Percentiles rank a stretch among this genome's conserved stretches.
These are phyloP conservation scores for Leucoagaricus sp. DNA, from an alignment of 1,284 basidiomycete genomes.

Conservation along the genomic window DNA sequence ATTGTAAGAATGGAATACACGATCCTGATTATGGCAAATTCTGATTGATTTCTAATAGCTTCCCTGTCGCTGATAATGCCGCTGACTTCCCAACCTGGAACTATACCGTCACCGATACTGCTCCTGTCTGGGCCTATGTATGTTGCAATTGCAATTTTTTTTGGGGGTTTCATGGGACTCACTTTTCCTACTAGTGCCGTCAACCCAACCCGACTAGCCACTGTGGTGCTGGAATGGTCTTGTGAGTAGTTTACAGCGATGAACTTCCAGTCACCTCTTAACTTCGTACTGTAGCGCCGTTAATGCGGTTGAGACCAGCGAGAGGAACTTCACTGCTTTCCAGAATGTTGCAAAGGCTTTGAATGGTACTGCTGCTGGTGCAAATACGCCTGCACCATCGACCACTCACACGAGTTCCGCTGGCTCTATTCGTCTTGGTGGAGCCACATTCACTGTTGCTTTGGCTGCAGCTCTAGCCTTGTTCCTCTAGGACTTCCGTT, in stretches of 20 bases:
- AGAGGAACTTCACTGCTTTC: constrained; percentile 61
- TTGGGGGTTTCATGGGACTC: background rate
- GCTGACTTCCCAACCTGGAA: constrained; percentile 54
- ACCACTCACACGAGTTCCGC: constrained; percentile 27
- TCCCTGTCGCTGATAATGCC: constrained; percentile 47
- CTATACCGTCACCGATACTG: constrained; percentile 56
- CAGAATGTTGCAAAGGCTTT: constrained; percentile 45
- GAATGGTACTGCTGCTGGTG: constrained; percentile 40
- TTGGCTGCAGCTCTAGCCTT: constrained; percentile 14
- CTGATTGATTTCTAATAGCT: constrained; percentile 32
- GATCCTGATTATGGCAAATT: background rate
- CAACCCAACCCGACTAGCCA: constrained; percentile 41
- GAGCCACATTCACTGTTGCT: constrained; percentile 27
- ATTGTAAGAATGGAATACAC: constrained; percentile 42
- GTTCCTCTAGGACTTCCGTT: constrained; percentile 2
- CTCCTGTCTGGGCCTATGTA: constrained; percentile 48
- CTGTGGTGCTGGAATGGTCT: constrained; percentile 55
- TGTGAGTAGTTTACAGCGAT: constrained; percentile 33
- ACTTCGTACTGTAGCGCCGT: constrained; percentile 34
- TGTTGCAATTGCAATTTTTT: constrained; percentile 17
- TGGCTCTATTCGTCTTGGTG: constrained; percentile 28
- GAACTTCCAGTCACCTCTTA: background rate
- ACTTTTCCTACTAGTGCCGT: constrained; percentile 39
- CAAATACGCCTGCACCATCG: constrained; percentile 24
- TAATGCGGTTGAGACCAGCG: constrained; percentile 45